Base-by-base conservation (phyloP, 768 basidiomycete species). In the Tricholoma saponaceum region DNA sequence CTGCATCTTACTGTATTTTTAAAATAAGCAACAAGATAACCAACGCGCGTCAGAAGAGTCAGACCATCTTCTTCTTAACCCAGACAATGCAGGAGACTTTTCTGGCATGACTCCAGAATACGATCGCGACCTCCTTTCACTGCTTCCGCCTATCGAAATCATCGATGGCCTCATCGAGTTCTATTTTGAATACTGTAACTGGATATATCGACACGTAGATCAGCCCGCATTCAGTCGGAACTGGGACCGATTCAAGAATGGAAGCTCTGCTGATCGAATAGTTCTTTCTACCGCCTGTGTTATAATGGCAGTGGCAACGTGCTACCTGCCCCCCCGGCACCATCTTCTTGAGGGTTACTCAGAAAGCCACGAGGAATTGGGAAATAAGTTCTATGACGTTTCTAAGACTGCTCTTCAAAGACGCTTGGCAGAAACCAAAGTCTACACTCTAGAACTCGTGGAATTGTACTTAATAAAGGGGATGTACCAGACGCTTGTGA, bases 181-280 rank as follows among this genome's bases (percentile, higher is more conserved):
- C 72, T 92, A 93, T 70, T 92, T 92, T 64, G 87, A 90, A 62
- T 89, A 89, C 66, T 90, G 89, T 79, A 91, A 89, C 70, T 93
- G 90, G 90, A 83, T 92, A 53, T 90, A 91, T 70, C 84, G 88
- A 39, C 86, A 90, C 66, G 81, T 92, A 58, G 86, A 90, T 69
- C 79, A 85, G 54, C 56, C 72, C 1, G 74, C 83, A 13, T 89
- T 92, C 67, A 71, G 73, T 10, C 70, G 76, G 25, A 83, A 85
- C 20, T 93, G 90, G 90, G 77, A 81, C 28, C 83, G 83, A 26
- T 92, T 87, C 76, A 92, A 90, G 69, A 79, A 73, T 32, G 89
- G 88, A 32, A 67, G 74, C 41, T 81, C 77, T 32, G 77, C 84
- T 12, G 89, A 90, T 67, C 85, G 89, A 56, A 69, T 89, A 60